phyloP scores from a whole-genome alignment of 139 green algal genomes.

The Mesotaenium endlicherianum region DNA sequence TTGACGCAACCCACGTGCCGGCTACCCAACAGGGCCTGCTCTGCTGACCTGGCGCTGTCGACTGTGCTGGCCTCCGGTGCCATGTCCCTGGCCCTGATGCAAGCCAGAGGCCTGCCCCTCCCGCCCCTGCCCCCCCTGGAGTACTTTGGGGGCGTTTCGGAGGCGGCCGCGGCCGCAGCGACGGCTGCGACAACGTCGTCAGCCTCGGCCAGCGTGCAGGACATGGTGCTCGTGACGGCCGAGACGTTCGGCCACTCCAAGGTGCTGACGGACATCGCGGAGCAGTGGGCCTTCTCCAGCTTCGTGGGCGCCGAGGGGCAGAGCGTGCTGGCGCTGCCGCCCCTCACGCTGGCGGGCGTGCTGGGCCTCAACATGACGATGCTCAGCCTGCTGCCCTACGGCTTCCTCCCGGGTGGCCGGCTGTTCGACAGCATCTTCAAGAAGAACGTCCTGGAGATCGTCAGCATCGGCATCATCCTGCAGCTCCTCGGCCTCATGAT shows the following conservation, averaged over 20 bases:
- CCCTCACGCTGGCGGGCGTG: neutral
- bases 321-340: neutral
- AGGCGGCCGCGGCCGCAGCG: neutral
- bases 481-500: neutral
- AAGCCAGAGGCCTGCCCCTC: neutral
- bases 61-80: neutral
- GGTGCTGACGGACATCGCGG: neutral
- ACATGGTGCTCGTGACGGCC: neutral
- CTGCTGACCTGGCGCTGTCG: neutral
- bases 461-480: neutral
- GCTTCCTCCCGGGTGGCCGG: neutral
- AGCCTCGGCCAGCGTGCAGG: no score
- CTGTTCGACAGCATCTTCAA: neutral
- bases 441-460: neutral
- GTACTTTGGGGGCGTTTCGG: neutral
- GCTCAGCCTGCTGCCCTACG: neutral
- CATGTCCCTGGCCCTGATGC: neutral
- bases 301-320: neutral
- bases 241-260: neutral
- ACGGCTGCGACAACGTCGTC: no score
- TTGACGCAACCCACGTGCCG: neutral
- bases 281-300: neutral
- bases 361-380: neutral
- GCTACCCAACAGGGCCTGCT: neutral
- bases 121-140: neutral